Percentiles rank a stretch among this genome's conserved stretches.
Evolutionary conservation across 805 yeast genomes (phyloP).

Genomic region (Saccharomycopsis fermentans): DNA sequence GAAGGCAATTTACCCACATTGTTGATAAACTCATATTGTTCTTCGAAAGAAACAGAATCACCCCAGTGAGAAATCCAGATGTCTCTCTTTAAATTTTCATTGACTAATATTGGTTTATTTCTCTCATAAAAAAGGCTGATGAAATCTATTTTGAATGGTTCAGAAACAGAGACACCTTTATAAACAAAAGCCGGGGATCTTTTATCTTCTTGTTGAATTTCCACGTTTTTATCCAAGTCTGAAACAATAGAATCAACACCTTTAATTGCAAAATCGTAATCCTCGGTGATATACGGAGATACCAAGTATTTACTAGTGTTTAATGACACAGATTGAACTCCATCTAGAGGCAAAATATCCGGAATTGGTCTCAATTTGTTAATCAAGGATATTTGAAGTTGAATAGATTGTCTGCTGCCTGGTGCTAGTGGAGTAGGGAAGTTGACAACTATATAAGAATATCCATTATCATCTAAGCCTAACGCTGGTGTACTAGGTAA

Average conservation of each 20-base stretch:
- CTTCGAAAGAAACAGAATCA: slow-evolving; percentile 63
- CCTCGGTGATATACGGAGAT: slow-evolving; percentile 50
- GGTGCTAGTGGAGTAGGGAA: slow-evolving; percentile 64
- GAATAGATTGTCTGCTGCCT: slow-evolving; percentile 31
- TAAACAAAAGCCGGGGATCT: not conserved
- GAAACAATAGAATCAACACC: slow-evolving; percentile 37
- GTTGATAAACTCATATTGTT: slow-evolving; percentile 72
- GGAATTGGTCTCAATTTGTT: slow-evolving; percentile 53
- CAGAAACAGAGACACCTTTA: slow-evolving; percentile 23
- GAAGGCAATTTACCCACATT: slow-evolving; percentile 56
- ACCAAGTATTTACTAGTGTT: slow-evolving; percentile 45
- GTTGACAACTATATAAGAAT: slow-evolving; percentile 34
- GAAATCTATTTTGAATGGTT: slow-evolving; percentile 38
- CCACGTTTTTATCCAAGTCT: slow-evolving; percentile 28
- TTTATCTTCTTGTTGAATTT: no score
- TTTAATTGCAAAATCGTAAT: slow-evolving; percentile 34
- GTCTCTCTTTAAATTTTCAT: slow-evolving; percentile 53
- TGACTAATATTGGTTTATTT: slow-evolving; percentile 54
- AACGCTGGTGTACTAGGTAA: slow-evolving; percentile 8
- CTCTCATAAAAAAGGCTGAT: slow-evolving; percentile 53
- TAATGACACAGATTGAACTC: slow-evolving; percentile 49
- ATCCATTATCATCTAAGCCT: slow-evolving; percentile 13
- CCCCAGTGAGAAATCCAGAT: slow-evolving; percentile 89
- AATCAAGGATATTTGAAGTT: slow-evolving; percentile 39
- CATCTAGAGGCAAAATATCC: slow-evolving; percentile 44